Evolutionary conservation across 345 rosid species (phyloP).

Genomic region (Citrus sinensis): DVS_A1.0 CM039168.1:5984501-5985000

Average conservation of each 20-base stretch:
- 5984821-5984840: background rate
- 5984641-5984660: too few species aligned
- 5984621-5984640: background rate
- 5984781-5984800: background rate
- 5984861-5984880: conserved; percentile 32
- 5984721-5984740: background rate
- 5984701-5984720: background rate
- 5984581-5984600: background rate
- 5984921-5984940: conserved; percentile 65
- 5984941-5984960: conserved; percentile 80
- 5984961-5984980: conserved; percentile 72
- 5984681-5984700: background rate
- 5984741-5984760: background rate
- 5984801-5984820: background rate
- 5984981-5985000: conserved; percentile 69
- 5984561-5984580: background rate
- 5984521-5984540: background rate
- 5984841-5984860: background rate
- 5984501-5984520: background rate
- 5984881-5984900: conserved; percentile 86
- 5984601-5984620: background rate
- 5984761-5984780: background rate
- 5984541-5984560: background rate
- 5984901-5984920: conserved; percentile 73
- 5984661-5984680: too few species aligned